These are phyloP conservation scores for Xylaria grammica DNA, from an alignment of 495 filamentous ascomycete genomes.

Conservation along the genomic window DNA sequence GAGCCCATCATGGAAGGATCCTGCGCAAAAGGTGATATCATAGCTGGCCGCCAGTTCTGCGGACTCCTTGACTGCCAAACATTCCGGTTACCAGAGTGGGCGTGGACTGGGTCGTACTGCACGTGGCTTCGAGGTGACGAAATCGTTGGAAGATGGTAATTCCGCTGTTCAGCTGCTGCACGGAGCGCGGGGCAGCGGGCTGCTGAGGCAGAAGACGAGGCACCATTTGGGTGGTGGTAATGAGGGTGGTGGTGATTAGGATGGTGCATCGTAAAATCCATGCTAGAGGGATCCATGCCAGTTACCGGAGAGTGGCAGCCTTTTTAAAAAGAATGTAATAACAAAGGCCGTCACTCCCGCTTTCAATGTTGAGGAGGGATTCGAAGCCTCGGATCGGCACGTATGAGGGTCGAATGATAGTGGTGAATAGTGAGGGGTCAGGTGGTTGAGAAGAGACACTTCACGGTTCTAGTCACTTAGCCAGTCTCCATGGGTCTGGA, in stretches of 20 bases:
- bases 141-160: slow-evolving; percentile 25
- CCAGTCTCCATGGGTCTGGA: slow-evolving; percentile 20
- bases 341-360: slow-evolving; percentile 28
- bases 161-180: slow-evolving; percentile 24
- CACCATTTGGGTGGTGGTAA: slow-evolving; percentile 9
- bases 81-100: slow-evolving; percentile 22
- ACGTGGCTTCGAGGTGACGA: slow-evolving; percentile 23
- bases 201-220: slow-evolving; percentile 25
- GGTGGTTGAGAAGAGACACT: slow-evolving; percentile 8
- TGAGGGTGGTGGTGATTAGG: slow-evolving; percentile 7
- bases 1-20: not conserved
- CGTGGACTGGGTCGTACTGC: slow-evolving; percentile 28
- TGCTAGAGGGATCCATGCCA: slow-evolving; percentile 33
- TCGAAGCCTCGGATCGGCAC: slow-evolving; percentile 16
- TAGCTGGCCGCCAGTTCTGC: slow-evolving; percentile 19
- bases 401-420: slow-evolving; percentile 18
- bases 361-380: slow-evolving; percentile 5
- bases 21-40: slow-evolving; percentile 15
- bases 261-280: slow-evolving; percentile 32
- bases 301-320: slow-evolving; percentile 24
- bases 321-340: not conserved
- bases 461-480: slow-evolving; percentile 5
- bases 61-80: slow-evolving; percentile 21
- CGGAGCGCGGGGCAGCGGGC: slow-evolving; percentile 36
- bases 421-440: slow-evolving; percentile 14